Base-by-base conservation (phyloP, 2,329 filamentous ascomycete genomes). In the Penicillium hesseltinei region DNA sequence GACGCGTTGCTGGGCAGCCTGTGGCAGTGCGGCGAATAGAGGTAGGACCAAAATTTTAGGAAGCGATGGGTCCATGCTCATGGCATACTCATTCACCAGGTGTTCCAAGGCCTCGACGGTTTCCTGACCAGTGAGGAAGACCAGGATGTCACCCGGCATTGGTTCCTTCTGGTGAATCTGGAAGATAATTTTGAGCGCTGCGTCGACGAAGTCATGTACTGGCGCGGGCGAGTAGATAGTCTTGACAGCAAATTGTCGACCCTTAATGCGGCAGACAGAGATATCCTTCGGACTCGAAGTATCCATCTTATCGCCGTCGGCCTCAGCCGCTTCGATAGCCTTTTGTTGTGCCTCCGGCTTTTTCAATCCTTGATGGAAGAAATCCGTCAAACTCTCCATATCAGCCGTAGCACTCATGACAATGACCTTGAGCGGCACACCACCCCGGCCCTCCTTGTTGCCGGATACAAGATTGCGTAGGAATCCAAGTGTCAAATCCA, bases 371-470 rank as follows among this genome's bases (percentile, higher is more conserved):
- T 74, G 72, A 31, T 69, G 75, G 62, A 97, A 97, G 72, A 96
- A 97, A 0, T 79, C 78, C 43, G 85, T 81, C 33, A 97, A 85
- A 55, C 83, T 85, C 59, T 93, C 88, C 57, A 96, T 87, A 72
- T 97, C 91, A 38, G 92, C 91, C 7, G 94, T 99, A 49, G 94
- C 94, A 81, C 92, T 97, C 94, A 99, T 99, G 70, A 97, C 85
- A 35, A 96, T 84, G 4, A 97, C 86, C 73, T 96, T 97, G 55
- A 99, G 78, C 1, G 89, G 87, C 31, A 88, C 78, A 5, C 89
- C 89, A 8, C 88, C 86, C 5, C 89, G 84, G 7, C 86, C 86
- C 44, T 83, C 80, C 38, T 84, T 82, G 35, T 73, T 73, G 4
- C 75, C 76, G 27, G 81, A 78, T 1, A 94, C 77, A 46, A 97